Evolutionary conservation across 306 rosid species (phyloP), one percentile per base, ranked within the genome.

Genomic region (Alnus glutinosa): DNA sequence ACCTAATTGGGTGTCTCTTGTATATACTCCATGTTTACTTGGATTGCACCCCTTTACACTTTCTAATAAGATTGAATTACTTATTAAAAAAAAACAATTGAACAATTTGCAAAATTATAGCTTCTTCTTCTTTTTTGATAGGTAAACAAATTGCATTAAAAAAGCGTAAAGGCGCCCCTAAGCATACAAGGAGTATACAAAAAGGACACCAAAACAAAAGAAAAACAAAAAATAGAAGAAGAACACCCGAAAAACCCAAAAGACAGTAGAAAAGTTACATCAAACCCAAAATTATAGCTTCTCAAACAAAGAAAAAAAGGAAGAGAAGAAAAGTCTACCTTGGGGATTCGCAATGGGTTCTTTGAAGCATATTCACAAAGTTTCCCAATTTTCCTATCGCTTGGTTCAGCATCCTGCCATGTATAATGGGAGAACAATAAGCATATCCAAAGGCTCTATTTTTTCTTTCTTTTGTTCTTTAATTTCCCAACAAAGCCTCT

Each of bases 331-430:
- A 28, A 75, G 28, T 8, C 49, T 66, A 89, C 92, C 86, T 89
- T 86, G 52, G 92, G 92, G 51, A 89, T 84, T 32, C 92, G 86
- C 83, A 89, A 55, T 0, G 90, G 92, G 55, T 89, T 89, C 79
- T 82, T 89, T 19, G 81, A 75, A 49, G 86, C 90, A 82, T 89
- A 89, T 51, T 84, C 92, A 73, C 92, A 84, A 46, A 89, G 92
- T 71, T 89, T 89, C 36, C 70, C 83, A 61, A 89, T 84, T 75
- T 86, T 86, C 64, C 92, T 77, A 75, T 89, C 92, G 52, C 84
- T 84, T 52, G 90, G 86, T 71, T 84, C 88, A 82, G 85, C 89
- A 28, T 86, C 86, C 92, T 88, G 85, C 52, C 39, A 80, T 18
- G 52, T 36, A 76, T 18, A 52, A 11, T 23, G 48, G 13, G 28